Conservation (phyloP, 2,329 filamentous ascomycete genomes). For the Alternaria sp. region DNA sequence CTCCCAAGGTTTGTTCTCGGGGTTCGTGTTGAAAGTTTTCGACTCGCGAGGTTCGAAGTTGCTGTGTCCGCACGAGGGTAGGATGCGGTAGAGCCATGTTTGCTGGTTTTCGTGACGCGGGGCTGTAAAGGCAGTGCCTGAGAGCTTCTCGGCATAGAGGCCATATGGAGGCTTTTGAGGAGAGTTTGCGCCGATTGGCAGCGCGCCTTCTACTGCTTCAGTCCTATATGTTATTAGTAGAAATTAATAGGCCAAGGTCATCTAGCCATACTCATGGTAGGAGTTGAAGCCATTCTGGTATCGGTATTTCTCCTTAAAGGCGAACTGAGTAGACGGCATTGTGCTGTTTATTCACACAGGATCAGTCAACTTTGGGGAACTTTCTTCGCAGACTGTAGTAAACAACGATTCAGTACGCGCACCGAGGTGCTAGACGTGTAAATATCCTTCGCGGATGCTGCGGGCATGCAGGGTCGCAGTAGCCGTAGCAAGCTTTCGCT, state of each 20-base stretch:
- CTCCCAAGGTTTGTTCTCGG: conserved; percentile 59
- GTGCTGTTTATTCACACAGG: conserved; percentile 34
- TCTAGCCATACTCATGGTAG: conserved; percentile 73
- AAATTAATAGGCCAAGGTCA: neutral
- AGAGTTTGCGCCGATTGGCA: conserved; percentile 80
- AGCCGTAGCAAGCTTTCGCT: conserved; percentile 19
- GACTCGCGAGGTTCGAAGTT: conserved; percentile 62
- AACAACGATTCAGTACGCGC: conserved; percentile 28
- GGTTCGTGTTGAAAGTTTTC: conserved; percentile 60
- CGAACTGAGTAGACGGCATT: conserved; percentile 73
- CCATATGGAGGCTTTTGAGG: conserved; percentile 82
- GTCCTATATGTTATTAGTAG: conserved; percentile 61
- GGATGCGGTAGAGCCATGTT: conserved; percentile 66
- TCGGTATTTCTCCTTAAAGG: conserved; percentile 71
- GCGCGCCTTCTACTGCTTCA: conserved; percentile 77
- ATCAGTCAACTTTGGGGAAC: conserved; percentile 40
- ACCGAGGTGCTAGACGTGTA: neutral
- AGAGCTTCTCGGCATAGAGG: conserved; percentile 78
- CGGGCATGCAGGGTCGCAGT: conserved; percentile 37
- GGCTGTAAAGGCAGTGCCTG: conserved; percentile 68
- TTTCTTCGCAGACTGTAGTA: conserved; percentile 38
- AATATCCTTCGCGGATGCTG: conserved; percentile 29
- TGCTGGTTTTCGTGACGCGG: conserved; percentile 66
- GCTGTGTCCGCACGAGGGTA: conserved; percentile 66
- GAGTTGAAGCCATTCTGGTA: conserved; percentile 83